These are phyloP conservation scores for Plenodomus biglobosus DNA, from an alignment of 2,329 filamentous ascomycete genomes.

Conservation along the genomic window DNA sequence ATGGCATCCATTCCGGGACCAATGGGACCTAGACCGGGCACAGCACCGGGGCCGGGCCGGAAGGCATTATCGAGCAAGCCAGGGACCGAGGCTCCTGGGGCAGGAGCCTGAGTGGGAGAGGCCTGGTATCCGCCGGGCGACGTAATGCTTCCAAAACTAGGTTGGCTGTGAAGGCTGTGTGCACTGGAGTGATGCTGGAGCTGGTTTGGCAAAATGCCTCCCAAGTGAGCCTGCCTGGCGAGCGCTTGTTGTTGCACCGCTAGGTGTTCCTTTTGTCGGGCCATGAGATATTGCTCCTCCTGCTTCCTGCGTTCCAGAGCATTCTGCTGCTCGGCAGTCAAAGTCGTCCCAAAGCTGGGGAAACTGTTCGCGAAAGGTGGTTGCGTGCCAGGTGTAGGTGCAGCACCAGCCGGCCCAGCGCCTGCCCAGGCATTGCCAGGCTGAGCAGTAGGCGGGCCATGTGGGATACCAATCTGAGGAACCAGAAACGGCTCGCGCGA, in stretches of 20 bases:
- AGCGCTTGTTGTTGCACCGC: slow-evolving; percentile 80
- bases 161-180: slow-evolving; percentile 94
- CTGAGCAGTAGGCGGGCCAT: slow-evolving; percentile 68
- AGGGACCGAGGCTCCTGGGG: slow-evolving; percentile 51
- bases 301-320: slow-evolving; percentile 95
- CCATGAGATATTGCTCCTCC: slow-evolving; percentile 96
- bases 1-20: slow-evolving; percentile 50
- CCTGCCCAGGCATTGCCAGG: slow-evolving; percentile 50
- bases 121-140: slow-evolving; percentile 75
- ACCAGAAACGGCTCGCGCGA: slow-evolving; percentile 97
- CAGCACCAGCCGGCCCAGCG: slow-evolving; percentile 27
- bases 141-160: slow-evolving; percentile 91
- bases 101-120: slow-evolving; percentile 57
- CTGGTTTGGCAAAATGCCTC: slow-evolving; percentile 57
- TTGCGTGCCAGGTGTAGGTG: slow-evolving; percentile 52
- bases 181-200: slow-evolving; percentile 94
- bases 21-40: slow-evolving; percentile 48
- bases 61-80: slow-evolving; percentile 71
- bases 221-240: slow-evolving; percentile 67
- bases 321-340: slow-evolving; percentile 98
- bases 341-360: slow-evolving; percentile 91
- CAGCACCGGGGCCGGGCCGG: slow-evolving; percentile 38
- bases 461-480: slow-evolving; percentile 91
- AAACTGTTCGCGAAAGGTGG: slow-evolving; percentile 93
- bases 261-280: slow-evolving; percentile 89